Evolutionary conservation across 2,329 filamentous ascomycete genomes (phyloP), one percentile per base, ranked within the genome.

Genomic region (Ophiostoma montium): DNA sequence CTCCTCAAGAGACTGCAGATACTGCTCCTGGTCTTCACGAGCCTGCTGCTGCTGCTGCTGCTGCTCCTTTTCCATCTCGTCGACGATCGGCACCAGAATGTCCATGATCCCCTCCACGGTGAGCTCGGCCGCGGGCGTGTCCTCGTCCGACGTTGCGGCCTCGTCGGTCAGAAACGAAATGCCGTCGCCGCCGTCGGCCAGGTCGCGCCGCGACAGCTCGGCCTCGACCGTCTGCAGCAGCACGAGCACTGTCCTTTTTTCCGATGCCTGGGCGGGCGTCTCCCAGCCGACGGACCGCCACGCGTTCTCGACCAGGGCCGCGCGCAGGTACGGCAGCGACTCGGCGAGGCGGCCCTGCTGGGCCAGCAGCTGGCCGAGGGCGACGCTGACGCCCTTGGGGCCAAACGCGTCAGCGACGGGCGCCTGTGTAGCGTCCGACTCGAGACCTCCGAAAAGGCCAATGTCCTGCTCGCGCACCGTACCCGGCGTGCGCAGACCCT

Each of bases 391-490:
- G 12, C 35, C 35, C 0, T 30, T 2, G 10, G 49, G 51, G 18
- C 53, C 53, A 35, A 53, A 54, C 10, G 53, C 39, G 39, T 53
- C 53, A 32, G 50, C 50, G 13, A 47, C 19, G 2, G 15, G n/a
- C 4, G 19, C 33, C n/a, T 16, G 5, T 10, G 16, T 12, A 27
- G 3, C n/a, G 11, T 6, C 33, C 3, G 3, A 10, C 5, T 38
- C n/a, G 16, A 31, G 10, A 30, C 42, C 42, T 5, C 7, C 9
- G 10, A 44, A 33, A 3, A 44, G 30, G 27, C 27, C 42, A 31
- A 44, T 45, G n/a, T 44, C 21, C 4, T 31, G 21, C 13, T 19
- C 35, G 5, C 30, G 13, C 16, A 42, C n/a, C 1, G 38, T 44
- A 27, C 45, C 42, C 2, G 43, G 39, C 12, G 47, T 47, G 18